Evolutionary conservation across 2,329 filamentous ascomycete species (phyloP).

Genomic region (Ascochyta pisi): DNA sequence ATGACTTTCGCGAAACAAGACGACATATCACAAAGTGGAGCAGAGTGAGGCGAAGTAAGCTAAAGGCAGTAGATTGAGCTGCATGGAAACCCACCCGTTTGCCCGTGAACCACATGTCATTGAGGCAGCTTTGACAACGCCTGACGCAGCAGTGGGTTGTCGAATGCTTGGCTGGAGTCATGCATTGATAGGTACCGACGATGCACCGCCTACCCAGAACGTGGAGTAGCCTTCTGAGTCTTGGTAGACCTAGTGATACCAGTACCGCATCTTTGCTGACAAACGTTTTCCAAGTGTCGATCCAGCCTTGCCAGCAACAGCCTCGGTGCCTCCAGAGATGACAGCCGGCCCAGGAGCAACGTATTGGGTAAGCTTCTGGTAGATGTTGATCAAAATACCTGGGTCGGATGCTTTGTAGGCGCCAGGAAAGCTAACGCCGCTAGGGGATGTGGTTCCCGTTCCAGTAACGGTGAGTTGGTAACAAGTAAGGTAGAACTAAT

Average conservation of each 20-base stretch:
- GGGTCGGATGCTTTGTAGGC: conserved; percentile 65
- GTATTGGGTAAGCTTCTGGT: conserved; percentile 57
- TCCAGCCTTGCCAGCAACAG: conserved; percentile 37
- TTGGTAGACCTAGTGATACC: neutral
- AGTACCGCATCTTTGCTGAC: conserved; percentile 15
- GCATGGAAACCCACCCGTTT: conserved; percentile 10
- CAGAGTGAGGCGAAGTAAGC: conserved; percentile 12
- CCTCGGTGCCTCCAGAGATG: conserved; percentile 38
- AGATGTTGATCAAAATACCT: conserved; percentile 68
- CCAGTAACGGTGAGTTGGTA: conserved; percentile 68
- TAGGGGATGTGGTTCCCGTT: conserved; percentile 55
- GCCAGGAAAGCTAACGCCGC: conserved; percentile 58
- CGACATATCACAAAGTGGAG: neutral
- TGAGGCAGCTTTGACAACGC: conserved; percentile 6
- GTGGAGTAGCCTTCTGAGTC: neutral
- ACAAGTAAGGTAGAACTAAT: conserved; percentile 57
- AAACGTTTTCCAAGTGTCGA: conserved; percentile 21
- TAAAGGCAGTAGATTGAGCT: conserved; percentile 1
- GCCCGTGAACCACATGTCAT: conserved; percentile 4
- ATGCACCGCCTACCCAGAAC: neutral
- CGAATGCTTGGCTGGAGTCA: conserved; percentile 2
- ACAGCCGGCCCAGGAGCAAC: conserved; percentile 59
- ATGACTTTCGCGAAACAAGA: conserved; percentile 8
- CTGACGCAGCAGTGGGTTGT: conserved; percentile 11
- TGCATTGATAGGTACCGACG: neutral